Percentiles rank a stretch among this genome's conserved stretches.
Evolutionary conservation across 1,284 basidiomycete species (phyloP).

Genomic region (Papiliotrema terrestris): DNA sequence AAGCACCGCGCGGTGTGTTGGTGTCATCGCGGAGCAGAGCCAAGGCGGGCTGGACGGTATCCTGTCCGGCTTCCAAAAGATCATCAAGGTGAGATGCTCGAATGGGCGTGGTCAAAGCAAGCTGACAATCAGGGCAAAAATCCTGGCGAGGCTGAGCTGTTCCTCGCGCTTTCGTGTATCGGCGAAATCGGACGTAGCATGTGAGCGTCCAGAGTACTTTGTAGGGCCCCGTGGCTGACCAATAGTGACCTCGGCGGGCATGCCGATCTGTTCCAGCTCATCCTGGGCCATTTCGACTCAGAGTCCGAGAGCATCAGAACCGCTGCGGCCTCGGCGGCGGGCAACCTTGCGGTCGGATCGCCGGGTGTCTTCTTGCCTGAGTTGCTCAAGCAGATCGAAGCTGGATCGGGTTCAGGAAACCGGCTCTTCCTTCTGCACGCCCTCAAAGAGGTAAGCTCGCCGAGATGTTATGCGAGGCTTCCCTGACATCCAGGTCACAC

Average conservation of each 20-base stretch:
- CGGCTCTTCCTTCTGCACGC: constrained; percentile 83
- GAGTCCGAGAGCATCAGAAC: constrained; percentile 79
- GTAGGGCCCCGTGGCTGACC: not conserved
- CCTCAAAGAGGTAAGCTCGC: constrained; percentile 70
- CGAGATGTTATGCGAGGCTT: not conserved
- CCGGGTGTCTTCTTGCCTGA: constrained; percentile 77
- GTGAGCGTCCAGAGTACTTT: constrained; percentile 51
- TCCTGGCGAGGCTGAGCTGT: constrained; percentile 61
- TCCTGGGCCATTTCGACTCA: constrained; percentile 68
- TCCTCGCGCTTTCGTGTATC: constrained; percentile 79
- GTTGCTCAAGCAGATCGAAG: constrained; percentile 76
- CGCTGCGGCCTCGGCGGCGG: constrained; percentile 87
- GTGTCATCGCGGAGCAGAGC: constrained; percentile 68
- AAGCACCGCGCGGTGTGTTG: constrained; percentile 79
- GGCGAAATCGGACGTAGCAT: constrained; percentile 85
- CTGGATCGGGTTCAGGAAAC: constrained; percentile 61
- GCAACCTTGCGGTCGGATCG: constrained; percentile 93
- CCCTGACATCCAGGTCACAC: constrained; percentile 64
- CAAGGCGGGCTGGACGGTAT: constrained; percentile 69
- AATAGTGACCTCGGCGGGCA: constrained; percentile 75
- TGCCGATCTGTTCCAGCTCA: constrained; percentile 66
- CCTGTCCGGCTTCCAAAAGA: constrained; percentile 73
- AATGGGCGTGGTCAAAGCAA: not conserved
- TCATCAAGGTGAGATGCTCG: constrained; percentile 59
- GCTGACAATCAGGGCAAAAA: constrained; percentile 55